Evolutionary conservation across 164 flowering plant genomes (phyloP).

Genomic region (Magnolia kwangsiensis): DNA sequence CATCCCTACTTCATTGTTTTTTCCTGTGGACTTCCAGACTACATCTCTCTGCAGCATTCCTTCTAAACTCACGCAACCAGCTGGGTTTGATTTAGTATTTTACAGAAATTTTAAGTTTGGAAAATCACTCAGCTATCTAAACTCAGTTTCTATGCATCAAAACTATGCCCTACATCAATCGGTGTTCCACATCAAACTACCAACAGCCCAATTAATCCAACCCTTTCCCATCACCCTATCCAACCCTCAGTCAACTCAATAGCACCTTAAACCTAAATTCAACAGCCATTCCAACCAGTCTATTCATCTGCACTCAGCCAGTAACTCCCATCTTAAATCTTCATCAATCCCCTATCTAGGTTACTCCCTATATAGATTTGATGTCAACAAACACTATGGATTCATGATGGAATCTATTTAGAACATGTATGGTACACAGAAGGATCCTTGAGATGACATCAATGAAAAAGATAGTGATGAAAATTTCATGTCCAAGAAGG

Average conservation of each 20-base stretch:
- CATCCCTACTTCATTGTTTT: no score
- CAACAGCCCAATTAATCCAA: not conserved
- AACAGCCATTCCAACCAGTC: not conserved
- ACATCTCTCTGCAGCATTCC: no score
- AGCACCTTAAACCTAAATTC: not conserved
- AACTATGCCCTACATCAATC: no score
- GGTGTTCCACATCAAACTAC: no score
- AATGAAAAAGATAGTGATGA: not conserved
- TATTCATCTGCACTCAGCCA: no score
- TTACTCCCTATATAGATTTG: not conserved
- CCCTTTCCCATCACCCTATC: not conserved
- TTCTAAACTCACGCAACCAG: no score
- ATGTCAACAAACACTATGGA: not conserved
- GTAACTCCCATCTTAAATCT: not conserved
- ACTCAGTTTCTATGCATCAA: no score
- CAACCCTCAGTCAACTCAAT: not conserved
- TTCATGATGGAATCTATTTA: not conserved
- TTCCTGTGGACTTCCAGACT: no score
- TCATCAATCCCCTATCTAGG: not conserved
- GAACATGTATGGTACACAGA: not conserved
- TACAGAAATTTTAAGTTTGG: no score
- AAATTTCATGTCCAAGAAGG: not conserved
- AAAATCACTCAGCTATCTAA: no score
- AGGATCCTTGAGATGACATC: not conserved
- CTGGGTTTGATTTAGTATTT: no score